Evolutionary conservation across 2,329 filamentous ascomycete genomes (phyloP).

Genomic region (Cercospora janseana): DNA sequence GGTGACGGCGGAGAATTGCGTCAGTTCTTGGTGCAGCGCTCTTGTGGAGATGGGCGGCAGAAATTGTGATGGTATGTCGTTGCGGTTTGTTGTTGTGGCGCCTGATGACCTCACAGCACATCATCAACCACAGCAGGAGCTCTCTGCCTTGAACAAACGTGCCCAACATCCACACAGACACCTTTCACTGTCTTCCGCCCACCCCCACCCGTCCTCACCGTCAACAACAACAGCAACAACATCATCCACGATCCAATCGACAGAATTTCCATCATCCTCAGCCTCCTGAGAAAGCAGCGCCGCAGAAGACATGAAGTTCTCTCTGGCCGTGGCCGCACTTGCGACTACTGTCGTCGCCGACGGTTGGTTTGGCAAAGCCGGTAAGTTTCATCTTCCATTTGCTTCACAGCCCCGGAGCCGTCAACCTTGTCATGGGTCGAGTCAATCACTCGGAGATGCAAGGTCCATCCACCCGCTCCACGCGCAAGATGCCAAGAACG

Average conservation of each 20-base stretch:
- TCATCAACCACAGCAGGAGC: slow-evolving; percentile 7
- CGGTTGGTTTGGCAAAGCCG: slow-evolving; percentile 81
- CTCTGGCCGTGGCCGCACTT: slow-evolving; percentile 68
- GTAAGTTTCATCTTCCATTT: slow-evolving; percentile 52
- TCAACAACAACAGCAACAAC: not conserved
- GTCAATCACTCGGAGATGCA: no score
- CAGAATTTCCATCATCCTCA: not conserved
- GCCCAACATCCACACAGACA: not conserved
- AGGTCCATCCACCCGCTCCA: no score
- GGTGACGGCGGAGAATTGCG: no score
- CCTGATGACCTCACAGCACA: not conserved
- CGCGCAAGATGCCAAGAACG: no score
- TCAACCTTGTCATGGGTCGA: no score
- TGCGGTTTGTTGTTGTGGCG: not conserved
- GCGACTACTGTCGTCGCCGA: slow-evolving; percentile 69
- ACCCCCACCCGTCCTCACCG: no score
- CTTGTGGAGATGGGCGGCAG: no score
- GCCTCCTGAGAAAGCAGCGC: not conserved
- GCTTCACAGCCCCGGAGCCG: not conserved
- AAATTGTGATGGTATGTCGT: no score
- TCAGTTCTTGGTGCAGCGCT: no score
- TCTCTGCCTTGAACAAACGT: not conserved
- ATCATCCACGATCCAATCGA: not conserved
- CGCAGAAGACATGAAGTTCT: slow-evolving; percentile 68
- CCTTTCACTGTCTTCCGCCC: not conserved